Base-by-base conservation (phyloP, 1,284 basidiomycete species). In the Xerocomus minutiporus region DNA sequence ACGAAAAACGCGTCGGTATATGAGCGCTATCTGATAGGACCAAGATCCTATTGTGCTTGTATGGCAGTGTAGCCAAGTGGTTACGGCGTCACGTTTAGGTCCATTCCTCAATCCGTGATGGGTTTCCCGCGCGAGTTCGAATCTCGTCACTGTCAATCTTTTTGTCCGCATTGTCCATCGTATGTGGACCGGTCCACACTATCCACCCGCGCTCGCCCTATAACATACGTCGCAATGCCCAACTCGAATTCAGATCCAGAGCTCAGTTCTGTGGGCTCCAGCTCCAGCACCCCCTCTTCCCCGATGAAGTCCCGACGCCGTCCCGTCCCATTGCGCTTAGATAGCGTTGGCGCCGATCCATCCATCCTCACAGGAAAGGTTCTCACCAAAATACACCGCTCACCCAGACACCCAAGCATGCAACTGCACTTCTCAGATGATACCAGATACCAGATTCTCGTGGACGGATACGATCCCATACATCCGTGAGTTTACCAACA, bases 61-160 rank as follows among this genome's bases (percentile, higher is more conserved):
- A 69, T 45, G 76, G 78, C 75, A 79, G 75, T 78, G 77, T 78
- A 78, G 78, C 76, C 78, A 78, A 78, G 76, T 78, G 76, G 76
- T 78, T 78, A 78, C 76, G 78, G 76, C 78, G 76, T 78, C 75
- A 78, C 76, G 77, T 78, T 78, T 78, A 78, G 76, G 76, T 70
- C 57, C 43, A 41, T 44, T 48, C 55, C 53, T 65, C 59, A 70
- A 70, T 70, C 76, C 77, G 77, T 78, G 75, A 78, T 78, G 78
- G 78, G 76, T 76, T 75, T 76, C 66, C 77, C 78, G 75, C 76
- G 76, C 78, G 76, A 79, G 76, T 78, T 78, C 76, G 76, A 78
- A 79, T 79, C 76, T 79, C 76, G 78, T 79, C 77, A 79, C 75
- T 77, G 75, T 77, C 75, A 77, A 43, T 23, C 50, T 48, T 69